Evolutionary conservation across 768 basidiomycete species (phyloP).

Genomic region (Trichaptum fuscoviolaceum): DNA sequence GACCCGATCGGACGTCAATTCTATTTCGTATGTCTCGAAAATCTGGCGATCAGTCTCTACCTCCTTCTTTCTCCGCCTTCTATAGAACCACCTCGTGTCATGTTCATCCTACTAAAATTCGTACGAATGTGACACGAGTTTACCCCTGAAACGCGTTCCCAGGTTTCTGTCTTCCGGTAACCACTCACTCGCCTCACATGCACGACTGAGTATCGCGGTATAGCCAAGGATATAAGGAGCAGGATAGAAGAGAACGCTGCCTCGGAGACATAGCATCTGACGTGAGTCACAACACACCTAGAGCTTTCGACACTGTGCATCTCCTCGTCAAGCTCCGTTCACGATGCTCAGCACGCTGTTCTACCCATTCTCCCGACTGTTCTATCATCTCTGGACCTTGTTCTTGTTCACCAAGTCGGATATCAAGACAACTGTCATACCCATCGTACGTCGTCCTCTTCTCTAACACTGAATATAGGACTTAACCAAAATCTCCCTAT

Average conservation of each 20-base stretch:
- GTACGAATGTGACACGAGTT: no score
- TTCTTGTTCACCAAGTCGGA: slow-evolving; percentile 32
- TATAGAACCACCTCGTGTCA: no score
- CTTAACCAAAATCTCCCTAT: not conserved
- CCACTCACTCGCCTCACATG: not conserved
- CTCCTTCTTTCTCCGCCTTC: not conserved
- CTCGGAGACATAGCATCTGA: not conserved
- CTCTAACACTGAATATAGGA: not conserved
- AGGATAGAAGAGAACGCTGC: not conserved
- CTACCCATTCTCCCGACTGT: not conserved
- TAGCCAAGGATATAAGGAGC: not conserved
- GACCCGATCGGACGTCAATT: not conserved
- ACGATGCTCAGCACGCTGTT: not conserved
- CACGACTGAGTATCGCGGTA: no score
- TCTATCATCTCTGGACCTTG: slow-evolving; percentile 14
- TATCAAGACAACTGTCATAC: slow-evolving; percentile 30
- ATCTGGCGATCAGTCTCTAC: not conserved
- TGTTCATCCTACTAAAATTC: no score
- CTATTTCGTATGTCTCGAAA: not conserved
- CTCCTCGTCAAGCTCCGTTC: not conserved
- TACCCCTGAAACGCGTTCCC: not conserved
- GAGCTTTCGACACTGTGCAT: not conserved
- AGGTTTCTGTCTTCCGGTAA: no score
- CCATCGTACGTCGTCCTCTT: slow-evolving; percentile 21
- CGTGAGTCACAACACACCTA: no score